These are phyloP conservation scores for Chlorella sp. DNA, from an alignment of 139 green algal species.

Conservation along the genomic window DNA sequence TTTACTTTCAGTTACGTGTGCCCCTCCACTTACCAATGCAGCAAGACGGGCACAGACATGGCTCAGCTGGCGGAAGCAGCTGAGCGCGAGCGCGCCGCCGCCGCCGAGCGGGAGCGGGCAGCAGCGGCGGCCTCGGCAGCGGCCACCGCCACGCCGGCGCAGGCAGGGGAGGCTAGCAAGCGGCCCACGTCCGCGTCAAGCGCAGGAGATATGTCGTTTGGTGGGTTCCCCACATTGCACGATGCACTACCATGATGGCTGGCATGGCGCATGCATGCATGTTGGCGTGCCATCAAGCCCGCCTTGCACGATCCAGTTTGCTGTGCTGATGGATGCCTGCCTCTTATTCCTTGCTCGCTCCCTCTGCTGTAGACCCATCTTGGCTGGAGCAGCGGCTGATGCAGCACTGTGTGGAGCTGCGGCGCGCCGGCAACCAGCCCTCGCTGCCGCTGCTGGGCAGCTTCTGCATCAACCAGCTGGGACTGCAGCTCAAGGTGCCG, in stretches of 20 bases:
- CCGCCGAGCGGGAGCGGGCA: not conserved
- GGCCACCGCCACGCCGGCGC: not conserved
- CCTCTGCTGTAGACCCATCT: too few species aligned
- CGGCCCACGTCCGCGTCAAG: not conserved
- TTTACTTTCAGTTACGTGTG: too few species aligned
- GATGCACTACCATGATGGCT: too few species aligned
- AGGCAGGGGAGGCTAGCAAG: not conserved
- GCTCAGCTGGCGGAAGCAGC: not conserved
- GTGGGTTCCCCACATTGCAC: too few species aligned
- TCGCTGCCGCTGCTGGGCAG: conserved; percentile 24
- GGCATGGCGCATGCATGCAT: too few species aligned
- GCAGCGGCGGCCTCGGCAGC: not conserved
- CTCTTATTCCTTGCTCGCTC: too few species aligned
- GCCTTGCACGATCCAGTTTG: too few species aligned
- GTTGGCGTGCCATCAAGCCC: too few species aligned
- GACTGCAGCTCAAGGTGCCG: conserved; percentile 19
- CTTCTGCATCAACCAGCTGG: conserved; percentile 40
- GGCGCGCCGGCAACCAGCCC: not conserved
- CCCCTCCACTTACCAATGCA: not conserved
- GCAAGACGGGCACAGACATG: not conserved
- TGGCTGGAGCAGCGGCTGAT: conserved; percentile 11
- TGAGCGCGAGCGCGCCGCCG: not conserved
- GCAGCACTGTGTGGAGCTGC: conserved; percentile 16
- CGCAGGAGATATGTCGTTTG: not conserved
- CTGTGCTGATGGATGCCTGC: too few species aligned